These are phyloP conservation scores for Alternaria sp. DNA, from an alignment of 2,329 filamentous ascomycete genomes.

Conservation along the genomic window DNA sequence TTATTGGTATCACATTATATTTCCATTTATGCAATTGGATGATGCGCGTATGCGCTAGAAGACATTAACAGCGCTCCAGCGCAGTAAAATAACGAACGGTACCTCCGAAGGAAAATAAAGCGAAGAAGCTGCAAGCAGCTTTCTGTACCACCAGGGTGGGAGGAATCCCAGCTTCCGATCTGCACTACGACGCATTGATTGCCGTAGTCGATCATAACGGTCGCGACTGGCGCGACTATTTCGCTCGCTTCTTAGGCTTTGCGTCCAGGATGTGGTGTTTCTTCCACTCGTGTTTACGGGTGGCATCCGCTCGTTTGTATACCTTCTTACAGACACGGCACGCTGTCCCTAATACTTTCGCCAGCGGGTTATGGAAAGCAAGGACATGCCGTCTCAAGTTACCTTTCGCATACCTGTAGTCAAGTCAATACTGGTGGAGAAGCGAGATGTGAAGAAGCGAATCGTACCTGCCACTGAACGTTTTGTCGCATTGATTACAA, in stretches of 20 bases:
- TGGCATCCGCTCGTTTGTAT: slow-evolving; percentile 23
- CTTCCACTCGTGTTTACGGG: slow-evolving; percentile 28
- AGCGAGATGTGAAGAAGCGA: too few species aligned
- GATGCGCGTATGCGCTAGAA: neutral
- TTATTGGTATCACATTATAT: neutral
- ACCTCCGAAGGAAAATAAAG: neutral
- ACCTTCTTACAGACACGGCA: slow-evolving; percentile 13
- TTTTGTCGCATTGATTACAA: too few species aligned
- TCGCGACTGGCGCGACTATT: neutral
- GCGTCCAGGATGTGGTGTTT: slow-evolving; percentile 14
- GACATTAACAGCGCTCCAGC: neutral
- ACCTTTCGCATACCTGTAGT: slow-evolving; percentile 17
- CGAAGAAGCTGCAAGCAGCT: slow-evolving; percentile 8
- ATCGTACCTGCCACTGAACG: too few species aligned
- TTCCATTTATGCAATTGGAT: neutral
- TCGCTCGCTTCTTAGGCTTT: slow-evolving; percentile 19
- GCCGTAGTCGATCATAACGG: neutral
- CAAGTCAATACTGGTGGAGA: neutral
- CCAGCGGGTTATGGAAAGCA: neutral
- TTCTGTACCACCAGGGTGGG: neutral
- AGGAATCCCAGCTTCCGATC: slow-evolving; percentile 14
- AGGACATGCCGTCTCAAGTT: slow-evolving; percentile 21
- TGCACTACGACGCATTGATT: slow-evolving; percentile 6
- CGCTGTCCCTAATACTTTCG: too few species aligned
- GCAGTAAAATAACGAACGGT: neutral